Evolutionary conservation across 2,329 filamentous ascomycete genomes (phyloP).

Genomic region (Pseudogymnoascus sp.): DNA sequence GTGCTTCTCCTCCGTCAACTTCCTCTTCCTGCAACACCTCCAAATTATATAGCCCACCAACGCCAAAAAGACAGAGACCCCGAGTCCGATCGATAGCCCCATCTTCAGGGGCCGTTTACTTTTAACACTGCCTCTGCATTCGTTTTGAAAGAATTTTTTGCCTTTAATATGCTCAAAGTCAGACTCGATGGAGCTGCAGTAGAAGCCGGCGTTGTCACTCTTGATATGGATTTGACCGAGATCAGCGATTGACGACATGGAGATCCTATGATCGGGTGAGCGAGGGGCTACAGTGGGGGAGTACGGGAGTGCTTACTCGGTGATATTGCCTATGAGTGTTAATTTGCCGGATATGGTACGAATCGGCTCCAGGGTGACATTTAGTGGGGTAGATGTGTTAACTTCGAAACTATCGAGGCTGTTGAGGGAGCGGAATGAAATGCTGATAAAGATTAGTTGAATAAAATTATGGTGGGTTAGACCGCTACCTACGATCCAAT

Average conservation of each 20-base stretch:
- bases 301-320: neutral
- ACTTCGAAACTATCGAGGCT: neutral
- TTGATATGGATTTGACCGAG: neutral
- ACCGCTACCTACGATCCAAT: neutral
- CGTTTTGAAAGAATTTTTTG: too few relatives aligned
- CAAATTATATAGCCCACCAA: neutral
- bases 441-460: neutral
- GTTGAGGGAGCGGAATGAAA: neutral
- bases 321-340: too few relatives aligned
- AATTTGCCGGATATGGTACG: neutral
- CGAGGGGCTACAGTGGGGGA: neutral
- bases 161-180: neutral
- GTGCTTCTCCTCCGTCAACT: neutral
- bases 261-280: neutral
- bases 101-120: neutral
- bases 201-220: neutral
- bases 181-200: neutral
- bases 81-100: neutral
- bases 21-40: neutral
- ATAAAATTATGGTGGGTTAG: neutral
- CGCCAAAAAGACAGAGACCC: neutral
- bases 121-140: neutral
- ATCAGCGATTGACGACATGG: too few relatives aligned
- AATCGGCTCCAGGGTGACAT: neutral
- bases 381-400: neutral